Conservation (phyloP, 306 rosid genomes). For the Trifolium pratense region DNA sequence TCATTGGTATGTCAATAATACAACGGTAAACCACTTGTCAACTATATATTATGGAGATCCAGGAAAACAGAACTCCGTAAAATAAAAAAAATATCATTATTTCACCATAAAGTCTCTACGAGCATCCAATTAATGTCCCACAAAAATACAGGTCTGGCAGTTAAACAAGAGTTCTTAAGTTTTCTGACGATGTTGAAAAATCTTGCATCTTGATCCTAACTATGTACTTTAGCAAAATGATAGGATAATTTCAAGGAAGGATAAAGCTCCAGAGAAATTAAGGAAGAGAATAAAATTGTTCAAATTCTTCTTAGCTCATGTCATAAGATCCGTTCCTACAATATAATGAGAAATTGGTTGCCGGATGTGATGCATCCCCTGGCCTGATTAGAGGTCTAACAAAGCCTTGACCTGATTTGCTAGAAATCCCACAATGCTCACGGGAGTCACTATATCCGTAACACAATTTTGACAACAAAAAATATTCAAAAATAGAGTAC, state of each 20-base stretch:
- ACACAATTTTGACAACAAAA: too few species aligned
- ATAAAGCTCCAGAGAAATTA: not conserved
- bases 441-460: too few species aligned
- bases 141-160: not conserved
- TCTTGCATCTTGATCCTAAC: not conserved
- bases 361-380: not conserved
- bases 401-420: too few species aligned
- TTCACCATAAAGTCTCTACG: not conserved
- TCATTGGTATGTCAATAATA: not conserved
- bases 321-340: not conserved
- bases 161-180: not conserved
- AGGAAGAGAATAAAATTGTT: not conserved
- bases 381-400: too few species aligned
- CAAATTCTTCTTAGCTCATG: too few species aligned
- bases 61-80: not conserved
- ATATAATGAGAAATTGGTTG: not conserved
- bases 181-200: slow-evolving; percentile 1
- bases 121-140: slow-evolving; percentile 3
- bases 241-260: not conserved
- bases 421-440: too few species aligned
- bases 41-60: slow-evolving; percentile 5
- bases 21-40: slow-evolving; percentile 14
- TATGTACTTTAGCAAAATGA: slow-evolving; percentile 21
- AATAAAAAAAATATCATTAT: not conserved
- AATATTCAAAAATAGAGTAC: not conserved